A percentile compares a stretch with the other conserved stretches of the same genome.
phyloP scores from a whole-genome alignment of 768 basidiomycete genomes.

The Hemileccinum rubropunctum region DNA sequence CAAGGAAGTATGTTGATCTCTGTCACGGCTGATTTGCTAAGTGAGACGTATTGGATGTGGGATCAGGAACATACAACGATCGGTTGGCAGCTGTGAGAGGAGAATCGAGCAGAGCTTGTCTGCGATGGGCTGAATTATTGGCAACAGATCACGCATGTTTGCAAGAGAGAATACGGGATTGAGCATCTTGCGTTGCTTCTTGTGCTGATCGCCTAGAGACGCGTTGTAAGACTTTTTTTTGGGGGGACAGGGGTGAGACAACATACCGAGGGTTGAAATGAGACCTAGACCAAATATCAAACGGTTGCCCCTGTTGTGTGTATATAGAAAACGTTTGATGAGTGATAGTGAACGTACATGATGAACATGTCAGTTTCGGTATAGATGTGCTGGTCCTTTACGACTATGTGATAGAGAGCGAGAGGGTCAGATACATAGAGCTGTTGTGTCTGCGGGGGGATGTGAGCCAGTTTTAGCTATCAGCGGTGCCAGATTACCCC shows the following conservation, averaged over 20 bases:
- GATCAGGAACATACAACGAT: slow-evolving; percentile 18
- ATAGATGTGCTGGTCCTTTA: slow-evolving; percentile 36
- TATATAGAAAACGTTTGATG: not conserved
- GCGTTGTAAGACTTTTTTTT: slow-evolving; percentile 3
- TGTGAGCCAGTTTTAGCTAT: not conserved
- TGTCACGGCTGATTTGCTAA: slow-evolving; percentile 14
- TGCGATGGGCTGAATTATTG: slow-evolving; percentile 34
- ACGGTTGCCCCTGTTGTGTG: slow-evolving; percentile 19
- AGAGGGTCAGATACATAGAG: slow-evolving; percentile 39
- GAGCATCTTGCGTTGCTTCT: slow-evolving; percentile 32
- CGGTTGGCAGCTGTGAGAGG: slow-evolving; percentile 17
- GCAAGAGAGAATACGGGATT: slow-evolving; percentile 33
- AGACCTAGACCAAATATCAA: slow-evolving; percentile 39
- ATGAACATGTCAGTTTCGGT: slow-evolving; percentile 38
- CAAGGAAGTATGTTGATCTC: slow-evolving; percentile 36
- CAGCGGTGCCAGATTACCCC: slow-evolving; percentile 23
- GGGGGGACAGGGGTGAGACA: not conserved
- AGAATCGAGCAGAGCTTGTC: slow-evolving; percentile 23
- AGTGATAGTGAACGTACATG: slow-evolving; percentile 14
- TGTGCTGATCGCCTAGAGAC: slow-evolving; percentile 27
- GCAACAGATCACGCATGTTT: slow-evolving; percentile 31
- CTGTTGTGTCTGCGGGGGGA: slow-evolving; percentile 18
- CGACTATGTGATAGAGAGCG: slow-evolving; percentile 36
- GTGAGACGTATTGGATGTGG: not conserved
- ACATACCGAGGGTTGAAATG: slow-evolving; percentile 36